phyloP scores from a whole-genome alignment of 2,329 filamentous ascomycete genomes.

The Colletotrichum cuscutae region DNA sequence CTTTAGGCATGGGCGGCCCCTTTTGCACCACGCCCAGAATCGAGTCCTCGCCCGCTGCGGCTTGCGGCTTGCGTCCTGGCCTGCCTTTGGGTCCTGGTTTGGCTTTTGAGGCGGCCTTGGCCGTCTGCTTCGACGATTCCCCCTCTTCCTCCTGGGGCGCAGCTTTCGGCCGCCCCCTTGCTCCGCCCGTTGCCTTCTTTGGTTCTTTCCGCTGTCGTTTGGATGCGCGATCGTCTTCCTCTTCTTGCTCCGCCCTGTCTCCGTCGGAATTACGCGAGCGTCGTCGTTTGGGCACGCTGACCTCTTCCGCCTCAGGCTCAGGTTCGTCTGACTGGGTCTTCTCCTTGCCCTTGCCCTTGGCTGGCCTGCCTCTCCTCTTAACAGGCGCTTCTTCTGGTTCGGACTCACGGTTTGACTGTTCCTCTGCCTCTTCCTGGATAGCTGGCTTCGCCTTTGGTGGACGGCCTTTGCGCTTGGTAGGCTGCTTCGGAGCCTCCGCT shows the following conservation, averaged over 20 bases:
- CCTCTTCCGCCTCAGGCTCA: constrained; percentile 15
- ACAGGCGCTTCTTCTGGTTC: constrained; percentile 35
- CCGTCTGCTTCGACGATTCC: constrained; percentile 24
- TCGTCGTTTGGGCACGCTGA: constrained; percentile 28
- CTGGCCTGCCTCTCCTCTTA: constrained; percentile 31
- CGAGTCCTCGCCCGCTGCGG: constrained; percentile 56
- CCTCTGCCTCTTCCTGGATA: constrained; percentile 28
- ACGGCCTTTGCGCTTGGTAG: constrained; percentile 27
- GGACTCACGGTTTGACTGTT: constrained; percentile 39
- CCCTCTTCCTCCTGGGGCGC: constrained; percentile 34
- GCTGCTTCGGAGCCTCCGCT: constrained; percentile 28
- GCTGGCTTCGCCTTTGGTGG: constrained; percentile 25
- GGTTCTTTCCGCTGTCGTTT: constrained; percentile 37
- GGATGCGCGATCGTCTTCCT: constrained; percentile 31
- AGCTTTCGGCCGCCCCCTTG: constrained; percentile 40
- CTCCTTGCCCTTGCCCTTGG: constrained; percentile 34
- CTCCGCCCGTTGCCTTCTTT: constrained; percentile 28
- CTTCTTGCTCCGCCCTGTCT: constrained; percentile 29
- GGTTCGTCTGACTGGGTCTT: constrained; percentile 26
- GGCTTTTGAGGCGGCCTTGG: constrained; percentile 38
- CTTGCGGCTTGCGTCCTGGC: constrained; percentile 48
- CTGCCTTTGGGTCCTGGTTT: constrained; percentile 40
- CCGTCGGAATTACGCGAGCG: constrained; percentile 28
- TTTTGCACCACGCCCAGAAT: constrained; percentile 59
- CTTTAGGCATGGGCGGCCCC: constrained; percentile 65